Percentiles rank a stretch among this genome's conserved stretches.
Evolutionary conservation across 495 filamentous ascomycete genomes (phyloP).

Genomic region (Aspergillus olivimuriae): DNA sequence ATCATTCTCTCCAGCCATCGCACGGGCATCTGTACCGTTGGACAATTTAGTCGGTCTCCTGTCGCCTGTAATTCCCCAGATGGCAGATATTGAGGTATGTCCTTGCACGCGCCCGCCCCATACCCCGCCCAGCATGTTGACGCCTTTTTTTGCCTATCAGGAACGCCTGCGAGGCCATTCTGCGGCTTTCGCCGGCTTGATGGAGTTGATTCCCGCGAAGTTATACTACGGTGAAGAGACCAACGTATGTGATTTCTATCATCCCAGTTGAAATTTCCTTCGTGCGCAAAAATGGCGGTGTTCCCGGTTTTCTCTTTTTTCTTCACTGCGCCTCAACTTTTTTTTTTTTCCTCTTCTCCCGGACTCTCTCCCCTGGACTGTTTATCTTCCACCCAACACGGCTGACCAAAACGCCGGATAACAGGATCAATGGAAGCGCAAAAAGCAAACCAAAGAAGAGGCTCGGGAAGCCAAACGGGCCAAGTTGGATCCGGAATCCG

Average conservation of each 20-base stretch:
- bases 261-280: too few species aligned
- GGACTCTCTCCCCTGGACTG: background rate
- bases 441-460: slow-evolving; percentile 83
- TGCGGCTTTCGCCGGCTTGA: slow-evolving; percentile 80
- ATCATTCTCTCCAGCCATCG: slow-evolving; percentile 11
- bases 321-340: background rate
- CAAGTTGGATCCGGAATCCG: slow-evolving; percentile 79
- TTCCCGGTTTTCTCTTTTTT: background rate
- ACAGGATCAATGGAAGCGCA: slow-evolving; percentile 79
- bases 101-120: slow-evolving; percentile 5
- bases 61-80: slow-evolving; percentile 9
- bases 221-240: slow-evolving; percentile 84
- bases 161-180: slow-evolving; percentile 81
- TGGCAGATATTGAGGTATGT: slow-evolving; percentile 46
- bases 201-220: slow-evolving; percentile 89
- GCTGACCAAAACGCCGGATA: slow-evolving; percentile 29
- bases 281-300: slow-evolving; percentile 6
- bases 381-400: slow-evolving; percentile 6
- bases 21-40: slow-evolving; percentile 1
- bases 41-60: slow-evolving; percentile 1
- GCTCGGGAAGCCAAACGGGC: slow-evolving; percentile 68
- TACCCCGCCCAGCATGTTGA: slow-evolving; percentile 14
- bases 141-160: slow-evolving; percentile 31
- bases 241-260: slow-evolving; percentile 66
- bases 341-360: slow-evolving; percentile 9